Evolutionary conservation across 805 yeast species (phyloP).

Genomic region (Komagataella phaffii): DNA sequence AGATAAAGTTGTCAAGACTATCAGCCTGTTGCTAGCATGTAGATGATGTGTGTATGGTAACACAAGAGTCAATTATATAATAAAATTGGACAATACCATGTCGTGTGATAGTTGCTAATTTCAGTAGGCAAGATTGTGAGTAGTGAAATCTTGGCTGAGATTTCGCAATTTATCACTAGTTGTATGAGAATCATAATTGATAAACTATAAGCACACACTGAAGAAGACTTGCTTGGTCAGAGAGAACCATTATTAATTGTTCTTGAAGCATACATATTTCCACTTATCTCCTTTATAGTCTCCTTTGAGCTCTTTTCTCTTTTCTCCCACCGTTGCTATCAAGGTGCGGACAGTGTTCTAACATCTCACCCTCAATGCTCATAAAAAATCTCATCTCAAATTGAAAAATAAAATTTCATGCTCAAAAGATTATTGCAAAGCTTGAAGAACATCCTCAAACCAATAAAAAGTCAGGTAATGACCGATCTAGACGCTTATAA

Average conservation of each 20-base stretch:
- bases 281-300: not conserved
- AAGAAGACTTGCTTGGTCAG: too few relatives aligned
- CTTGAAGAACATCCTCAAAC: not conserved
- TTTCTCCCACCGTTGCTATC: too few relatives aligned
- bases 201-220: too few relatives aligned
- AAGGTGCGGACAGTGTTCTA: too few relatives aligned
- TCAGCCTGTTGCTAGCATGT: not conserved
- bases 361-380: not conserved
- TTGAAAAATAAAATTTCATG: not conserved
- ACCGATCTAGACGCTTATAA: slow-evolving; percentile 14
- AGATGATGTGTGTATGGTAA: too few relatives aligned
- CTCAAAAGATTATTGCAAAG: not conserved
- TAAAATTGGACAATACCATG: too few relatives aligned
- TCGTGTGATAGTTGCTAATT: not conserved
- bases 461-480: not conserved
- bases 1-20: not conserved
- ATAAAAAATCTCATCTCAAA: not conserved
- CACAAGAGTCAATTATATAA: not conserved
- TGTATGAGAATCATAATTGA: not conserved
- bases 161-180: not conserved
- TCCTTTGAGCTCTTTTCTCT: too few relatives aligned
- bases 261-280: not conserved
- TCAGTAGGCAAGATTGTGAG: not conserved
- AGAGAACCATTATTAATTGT: too few relatives aligned
- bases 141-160: not conserved